Base-by-base conservation (phyloP, 1,284 basidiomycete species). In the Phylloboletellus chloephorus region DNA sequence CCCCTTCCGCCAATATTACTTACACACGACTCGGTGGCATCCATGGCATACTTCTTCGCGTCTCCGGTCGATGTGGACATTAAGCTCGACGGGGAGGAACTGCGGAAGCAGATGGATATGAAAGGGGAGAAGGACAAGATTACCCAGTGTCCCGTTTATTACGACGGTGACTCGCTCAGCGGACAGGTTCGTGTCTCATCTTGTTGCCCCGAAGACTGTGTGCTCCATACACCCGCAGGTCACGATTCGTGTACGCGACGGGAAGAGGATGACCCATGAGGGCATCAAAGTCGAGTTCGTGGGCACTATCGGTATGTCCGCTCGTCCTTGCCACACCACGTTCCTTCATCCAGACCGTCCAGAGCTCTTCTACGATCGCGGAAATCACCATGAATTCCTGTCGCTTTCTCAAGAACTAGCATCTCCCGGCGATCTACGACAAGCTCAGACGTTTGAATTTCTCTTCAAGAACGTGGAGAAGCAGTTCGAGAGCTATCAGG, bases 381-480 rank as follows among this genome's bases (percentile, higher is more conserved):
- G 94, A 10, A 96, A 98, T 58, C 95, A 98, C 61, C 93, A 97
- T 65, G 95, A 98, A 60, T 98, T 98, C 63, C 73, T 98, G 11
- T 96, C 95, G 10, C 69, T 98, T 48, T 89, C 90, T 1, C 93
- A 98, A 67, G 93, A 98, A 59, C 75, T 98, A 10, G 92, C 94
- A 0, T 83, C 88, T 0, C 91, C 93, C 7, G 93, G 92, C 25
- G 95, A 98, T 58, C 83, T 98, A 80, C 78, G 93, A 36, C 86
- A 91, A 54, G 91, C 91, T 0, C 92, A 97, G 67, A 90, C 91
- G 12, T 95, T 85, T 56, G 92, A 97, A 41, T 98, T 98, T 66
- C 76, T 81, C 52, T 98, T 98, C 78, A 98, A 98, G 73, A 98
- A 96, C 56, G 90, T 98, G 35, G 96, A 98, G 77, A 98, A 98